Evolutionary conservation across 352 stramenopile species (phyloP), one percentile per base, ranked within the genome.

Genomic region (Phytophthora chlamydospora): DNA sequence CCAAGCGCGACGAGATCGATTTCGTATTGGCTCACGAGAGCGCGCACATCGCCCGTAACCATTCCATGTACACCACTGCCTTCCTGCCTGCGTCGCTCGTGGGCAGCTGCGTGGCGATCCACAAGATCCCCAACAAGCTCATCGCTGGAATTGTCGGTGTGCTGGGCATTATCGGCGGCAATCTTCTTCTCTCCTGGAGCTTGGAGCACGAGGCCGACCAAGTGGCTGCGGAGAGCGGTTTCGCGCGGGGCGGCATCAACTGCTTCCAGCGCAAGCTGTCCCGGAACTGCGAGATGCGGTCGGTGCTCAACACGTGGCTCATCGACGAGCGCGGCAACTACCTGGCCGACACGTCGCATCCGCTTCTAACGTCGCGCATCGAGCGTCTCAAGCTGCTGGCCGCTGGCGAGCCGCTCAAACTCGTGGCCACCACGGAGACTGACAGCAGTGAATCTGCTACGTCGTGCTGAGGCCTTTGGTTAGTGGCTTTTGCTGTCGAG

Each of bases 21-120:
- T 95, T 95, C 51, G 83, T 93, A 12, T 62, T 95, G 4, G 86
- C 86, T 6, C 86, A 93, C 47, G 86, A 95, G 51, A 89, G 82
- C 59, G 75, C 85, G 5, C 84, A 95, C 59, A 90, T 95, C 35
- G 84, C 84, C 35, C 85, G 86, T 47, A 95, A 93, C 66, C 83
- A 95, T 65, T 75, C 78, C 45, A 71, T 95, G 39, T 72, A 83
- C 49, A 90, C 79, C 7, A 78, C 69, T 0, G 67, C 70, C 2
- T 88, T 86, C 39, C 62, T 93, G 14, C 86, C 83, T 6, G 29
- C 80, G 13, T 89, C 84, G 17, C 70, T 95, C 7, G n/a, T 92
- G 1, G 66, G 62, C 21, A 83, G 70, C 44, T 85, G 66, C 33
- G 75, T 77, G 12, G 59, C 65, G 19, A 89, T 89, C 48, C 71